Percentiles rank a stretch among this genome's conserved stretches.
Conservation (phyloP, 768 basidiomycete genomes). For the Macrocybe gigantea region DNA sequence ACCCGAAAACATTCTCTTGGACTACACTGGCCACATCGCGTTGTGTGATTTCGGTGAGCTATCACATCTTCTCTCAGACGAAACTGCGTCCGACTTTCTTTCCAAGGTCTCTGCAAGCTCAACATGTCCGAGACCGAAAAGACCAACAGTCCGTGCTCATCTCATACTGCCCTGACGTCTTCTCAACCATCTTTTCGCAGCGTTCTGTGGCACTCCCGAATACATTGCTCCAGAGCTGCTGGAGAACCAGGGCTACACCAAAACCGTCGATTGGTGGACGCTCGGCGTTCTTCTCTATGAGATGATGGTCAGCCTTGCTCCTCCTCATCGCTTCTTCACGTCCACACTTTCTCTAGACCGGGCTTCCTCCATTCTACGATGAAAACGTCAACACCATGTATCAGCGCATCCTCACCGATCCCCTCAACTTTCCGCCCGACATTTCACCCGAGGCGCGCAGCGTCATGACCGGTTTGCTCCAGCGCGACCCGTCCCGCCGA, state of each 20-base stretch:
- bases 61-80: not conserved
- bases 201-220: constrained; percentile 98
- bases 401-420: constrained; percentile 90
- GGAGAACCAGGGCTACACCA: constrained; percentile 94
- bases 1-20: constrained; percentile 95
- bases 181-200: constrained; percentile 28
- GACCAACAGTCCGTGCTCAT: constrained; percentile 74
- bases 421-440: constrained; percentile 86
- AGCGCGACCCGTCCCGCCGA: constrained; percentile 80
- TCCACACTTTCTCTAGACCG: constrained; percentile 52
- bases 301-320: constrained; percentile 66
- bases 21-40: constrained; percentile 97
- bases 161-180: constrained; percentile 2
- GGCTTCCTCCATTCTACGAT: constrained; percentile 97
- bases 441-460: constrained; percentile 84
- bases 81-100: constrained; percentile 1
- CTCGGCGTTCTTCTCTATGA: constrained; percentile 94
- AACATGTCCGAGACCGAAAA: constrained; percentile 99
- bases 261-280: constrained; percentile 99
- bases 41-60: constrained; percentile 86
- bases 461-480: constrained; percentile 83
- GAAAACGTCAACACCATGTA: constrained; percentile 99
- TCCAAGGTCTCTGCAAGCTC: constrained; percentile 75
- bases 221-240: constrained; percentile 98
- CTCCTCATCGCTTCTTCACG: constrained; percentile 9